phyloP scores from a whole-genome alignment of 495 filamentous ascomycete genomes.

The Annulohypoxylon nitens region DNA sequence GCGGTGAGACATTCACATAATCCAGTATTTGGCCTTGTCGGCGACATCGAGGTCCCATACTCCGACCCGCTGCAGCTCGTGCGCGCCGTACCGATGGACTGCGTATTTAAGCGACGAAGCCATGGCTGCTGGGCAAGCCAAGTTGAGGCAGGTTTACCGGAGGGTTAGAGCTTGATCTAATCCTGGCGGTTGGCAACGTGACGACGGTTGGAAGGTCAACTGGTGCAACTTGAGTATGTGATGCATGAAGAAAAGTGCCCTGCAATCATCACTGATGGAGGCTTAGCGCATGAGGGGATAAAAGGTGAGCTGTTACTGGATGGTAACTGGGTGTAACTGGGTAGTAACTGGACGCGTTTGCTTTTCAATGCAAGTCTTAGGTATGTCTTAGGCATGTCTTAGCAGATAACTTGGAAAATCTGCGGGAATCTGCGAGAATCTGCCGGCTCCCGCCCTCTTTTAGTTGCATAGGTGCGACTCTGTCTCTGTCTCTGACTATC shows the following conservation, averaged over 20 bases:
- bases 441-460: not conserved
- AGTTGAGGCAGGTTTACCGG: not conserved
- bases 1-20: slow-evolving; percentile 44
- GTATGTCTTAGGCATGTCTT: not conserved
- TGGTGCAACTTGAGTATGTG: not conserved
- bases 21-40: slow-evolving; percentile 48
- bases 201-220: too few relatives aligned
- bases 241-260: slow-evolving; percentile 13
- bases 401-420: slow-evolving; percentile 4
- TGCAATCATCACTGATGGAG: slow-evolving; percentile 12
- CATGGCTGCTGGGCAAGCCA: slow-evolving; percentile 31
- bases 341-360: slow-evolving; percentile 6
- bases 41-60: slow-evolving; percentile 49
- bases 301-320: too few relatives aligned
- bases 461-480: slow-evolving; percentile 1
- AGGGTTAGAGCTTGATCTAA: not conserved
- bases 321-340: not conserved
- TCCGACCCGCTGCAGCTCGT: slow-evolving; percentile 49
- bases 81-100: slow-evolving; percentile 46
- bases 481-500: slow-evolving; percentile 1
- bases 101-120: slow-evolving; percentile 43
- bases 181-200: not conserved
- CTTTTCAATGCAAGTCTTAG: not conserved
- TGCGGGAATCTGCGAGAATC: not conserved
- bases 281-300: not conserved